Base-by-base conservation (phyloP, 2,329 filamentous ascomycete genomes). In the Sporothrix humicola region DNA sequence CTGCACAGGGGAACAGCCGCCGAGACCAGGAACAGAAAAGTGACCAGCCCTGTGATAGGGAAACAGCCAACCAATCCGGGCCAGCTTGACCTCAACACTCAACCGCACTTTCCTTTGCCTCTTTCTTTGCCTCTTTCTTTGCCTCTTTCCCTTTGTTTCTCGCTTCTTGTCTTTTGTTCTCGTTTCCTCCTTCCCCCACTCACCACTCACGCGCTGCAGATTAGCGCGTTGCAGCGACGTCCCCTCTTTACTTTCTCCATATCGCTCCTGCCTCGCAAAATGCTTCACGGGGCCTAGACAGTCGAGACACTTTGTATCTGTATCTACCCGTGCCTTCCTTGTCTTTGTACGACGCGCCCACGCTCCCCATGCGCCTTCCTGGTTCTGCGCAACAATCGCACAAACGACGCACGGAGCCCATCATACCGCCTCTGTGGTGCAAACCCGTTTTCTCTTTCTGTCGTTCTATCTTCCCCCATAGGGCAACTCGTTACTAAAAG, bases 341-440 rank as follows among this genome's bases (percentile, higher is more conserved):
- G 8, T 7, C 61, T n/a, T 31, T 65, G 61, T 65, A 46, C 42
- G 12, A 65, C 61, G 13, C 59, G 59, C 59, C 58, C 59, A 46
- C 59, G 59, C 59, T 63, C 13, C 52, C 37, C 61, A n/a, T 65
- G 61, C 61, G 42, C 13, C n/a, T 4, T 65, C 42, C 20, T 15
- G 23, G 44, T 50, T 68, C 23, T 68, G 63, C 63, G 63, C 20
- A 50, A 68, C 63, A 31, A 63, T 63, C 44, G 63, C 12, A 31
- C 63, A 52, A 37, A 50, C 46, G 46, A n/a, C 20, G 61, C 42
- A 48, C 42, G 61, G 61, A 65, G 42, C 42, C 31, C n/a, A 44
- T 65, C 61, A 48, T 65, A 63, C 61, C 61, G 61, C n/a, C 23
- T n/a, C 61, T 65, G 10, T n/a, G 61, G 61, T 65, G 42, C 59